Evolutionary conservation across 2,329 filamentous ascomycete species (phyloP).

Genomic region (Cyclaneusma minus): DNA sequence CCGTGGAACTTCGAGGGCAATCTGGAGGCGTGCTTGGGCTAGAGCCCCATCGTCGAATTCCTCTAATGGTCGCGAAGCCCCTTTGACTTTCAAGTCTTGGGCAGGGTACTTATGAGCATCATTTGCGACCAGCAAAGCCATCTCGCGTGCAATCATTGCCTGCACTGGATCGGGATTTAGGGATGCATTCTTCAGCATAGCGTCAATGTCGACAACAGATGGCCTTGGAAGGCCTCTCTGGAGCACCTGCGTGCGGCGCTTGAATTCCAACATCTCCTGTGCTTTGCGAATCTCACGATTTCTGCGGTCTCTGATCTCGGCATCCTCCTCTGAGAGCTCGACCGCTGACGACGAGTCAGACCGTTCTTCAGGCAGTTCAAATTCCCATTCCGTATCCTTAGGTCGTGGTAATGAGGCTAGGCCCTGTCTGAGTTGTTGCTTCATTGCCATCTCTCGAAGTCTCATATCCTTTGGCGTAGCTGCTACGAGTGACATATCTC

Average conservation of each 20-base stretch:
- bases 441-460: constrained; percentile 51
- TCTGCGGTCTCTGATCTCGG: constrained; percentile 62
- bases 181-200: constrained; percentile 48
- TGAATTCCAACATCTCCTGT: constrained; percentile 55
- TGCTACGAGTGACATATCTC: constrained; percentile 48
- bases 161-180: constrained; percentile 47
- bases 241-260: constrained; percentile 78
- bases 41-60: constrained; percentile 56
- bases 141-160: constrained; percentile 59
- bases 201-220: constrained; percentile 51
- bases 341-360: constrained; percentile 36
- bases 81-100: constrained; percentile 49
- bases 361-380: constrained; percentile 77
- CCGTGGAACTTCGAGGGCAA: constrained; percentile 32
- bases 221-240: constrained; percentile 73
- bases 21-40: constrained; percentile 59
- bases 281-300: constrained; percentile 61
- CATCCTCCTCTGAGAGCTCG: constrained; percentile 39
- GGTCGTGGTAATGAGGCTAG: constrained; percentile 81
- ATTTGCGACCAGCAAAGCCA: constrained; percentile 63
- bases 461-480: constrained; percentile 66
- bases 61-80: constrained; percentile 42
- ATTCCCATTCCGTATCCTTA: constrained; percentile 86
- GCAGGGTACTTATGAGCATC: constrained; percentile 65
- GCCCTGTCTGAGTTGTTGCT: constrained; percentile 51